Percentiles rank a stretch among this genome's conserved stretches.
Evolutionary conservation across 2,329 filamentous ascomycete species (phyloP).

Genomic region (Beauveria sp.): DNA sequence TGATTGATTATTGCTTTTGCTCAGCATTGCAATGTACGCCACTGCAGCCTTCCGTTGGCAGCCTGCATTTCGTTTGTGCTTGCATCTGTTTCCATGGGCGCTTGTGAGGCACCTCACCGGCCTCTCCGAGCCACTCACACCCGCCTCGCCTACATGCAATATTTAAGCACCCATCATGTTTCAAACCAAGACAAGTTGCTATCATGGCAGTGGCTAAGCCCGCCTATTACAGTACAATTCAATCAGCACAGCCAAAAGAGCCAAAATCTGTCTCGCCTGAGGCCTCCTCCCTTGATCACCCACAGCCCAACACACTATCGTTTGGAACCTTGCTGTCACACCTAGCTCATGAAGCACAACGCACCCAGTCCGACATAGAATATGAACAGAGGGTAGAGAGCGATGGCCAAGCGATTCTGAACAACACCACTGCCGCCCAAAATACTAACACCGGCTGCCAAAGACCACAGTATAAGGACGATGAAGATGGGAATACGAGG

Average conservation of each 20-base stretch:
- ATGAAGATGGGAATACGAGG: slow-evolving; percentile 85
- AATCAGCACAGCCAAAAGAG: not conserved
- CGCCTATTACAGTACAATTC: slow-evolving; percentile 5
- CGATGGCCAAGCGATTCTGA: slow-evolving; percentile 86
- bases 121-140: not conserved
- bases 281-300: not conserved
- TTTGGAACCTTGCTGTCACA: not conserved
- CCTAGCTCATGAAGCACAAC: slow-evolving; percentile 90
- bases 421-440: slow-evolving; percentile 91
- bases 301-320: not conserved
- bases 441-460: slow-evolving; percentile 93
- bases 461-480: slow-evolving; percentile 80
- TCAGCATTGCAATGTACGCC: not conserved
- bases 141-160: not conserved
- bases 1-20: too few species aligned
- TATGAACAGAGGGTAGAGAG: slow-evolving; percentile 88
- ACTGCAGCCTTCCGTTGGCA: not conserved
- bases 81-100: not conserved
- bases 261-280: not conserved
- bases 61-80: not conserved
- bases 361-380: slow-evolving; percentile 92
- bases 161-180: not conserved
- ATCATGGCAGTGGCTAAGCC: slow-evolving; percentile 3
- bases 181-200: not conserved
- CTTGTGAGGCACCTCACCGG: not conserved